These are phyloP conservation scores for Cladosporium colombiae DNA, from an alignment of 2,329 filamentous ascomycete genomes.

Conservation along the genomic window DNA sequence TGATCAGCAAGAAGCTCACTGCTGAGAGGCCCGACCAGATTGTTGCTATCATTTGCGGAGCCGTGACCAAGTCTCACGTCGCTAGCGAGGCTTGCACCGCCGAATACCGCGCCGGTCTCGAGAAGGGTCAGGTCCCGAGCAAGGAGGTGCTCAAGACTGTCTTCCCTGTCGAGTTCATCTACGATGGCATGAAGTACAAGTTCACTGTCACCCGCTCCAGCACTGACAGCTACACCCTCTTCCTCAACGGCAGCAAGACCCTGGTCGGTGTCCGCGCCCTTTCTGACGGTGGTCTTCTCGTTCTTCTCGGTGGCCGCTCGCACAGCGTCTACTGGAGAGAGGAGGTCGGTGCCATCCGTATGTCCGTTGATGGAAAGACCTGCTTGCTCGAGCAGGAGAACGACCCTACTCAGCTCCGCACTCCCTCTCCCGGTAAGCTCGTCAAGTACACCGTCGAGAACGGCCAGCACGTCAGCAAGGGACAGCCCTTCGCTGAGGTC, in stretches of 20 bases:
- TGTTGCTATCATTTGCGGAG: constrained; percentile 92
- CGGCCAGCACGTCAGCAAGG: constrained; percentile 86
- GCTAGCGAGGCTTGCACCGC: constrained; percentile 86
- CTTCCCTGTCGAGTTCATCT: constrained; percentile 98
- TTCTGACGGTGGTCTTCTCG: constrained; percentile 88
- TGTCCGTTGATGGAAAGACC: constrained; percentile 97
- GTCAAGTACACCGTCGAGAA: constrained; percentile 98
- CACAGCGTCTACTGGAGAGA: constrained; percentile 99
- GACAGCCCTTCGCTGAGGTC: constrained; percentile 92
- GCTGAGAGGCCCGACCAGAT: constrained; percentile 92
- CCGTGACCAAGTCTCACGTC: constrained; percentile 90
- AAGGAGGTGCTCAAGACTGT: constrained; percentile 98
- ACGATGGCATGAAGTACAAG: constrained; percentile 94
- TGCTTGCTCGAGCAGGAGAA: constrained; percentile 98
- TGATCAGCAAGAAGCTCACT: constrained; percentile 96
- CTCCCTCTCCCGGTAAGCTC: constrained; percentile 93
- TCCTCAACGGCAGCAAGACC: constrained; percentile 98
- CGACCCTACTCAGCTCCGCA: constrained; percentile 93
- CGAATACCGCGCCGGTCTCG: constrained; percentile 84
- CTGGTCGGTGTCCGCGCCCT: constrained; percentile 89
- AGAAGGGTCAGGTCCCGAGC: constrained; percentile 95
- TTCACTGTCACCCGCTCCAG: constrained; percentile 95
- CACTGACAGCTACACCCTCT: constrained; percentile 90
- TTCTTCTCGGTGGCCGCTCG: constrained; percentile 86
- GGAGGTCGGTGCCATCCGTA: constrained; percentile 89